Percentiles rank a stretch among this genome's conserved stretches.
These are phyloP conservation scores for Boletus sp. DNA, from an alignment of 768 basidiomycete species.

Conservation along the genomic window DNA sequence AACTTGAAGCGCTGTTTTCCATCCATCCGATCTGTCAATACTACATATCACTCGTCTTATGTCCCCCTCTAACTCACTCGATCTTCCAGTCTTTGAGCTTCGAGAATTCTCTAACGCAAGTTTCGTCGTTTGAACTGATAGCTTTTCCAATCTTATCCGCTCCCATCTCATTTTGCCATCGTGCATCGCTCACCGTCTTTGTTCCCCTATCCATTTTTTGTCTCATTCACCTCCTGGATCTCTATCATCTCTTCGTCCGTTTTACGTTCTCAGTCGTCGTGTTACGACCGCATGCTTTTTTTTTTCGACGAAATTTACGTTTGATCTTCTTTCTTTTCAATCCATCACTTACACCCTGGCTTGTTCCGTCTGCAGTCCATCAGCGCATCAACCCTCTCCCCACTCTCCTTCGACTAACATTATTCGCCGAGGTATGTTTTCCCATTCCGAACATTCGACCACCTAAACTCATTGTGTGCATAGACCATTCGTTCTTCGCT, in stretches of 20 bases:
- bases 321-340: not conserved
- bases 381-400: not conserved
- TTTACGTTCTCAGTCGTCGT: not conserved
- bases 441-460: not conserved
- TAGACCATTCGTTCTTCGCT: conserved; percentile 2
- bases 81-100: not conserved
- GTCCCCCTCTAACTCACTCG: not conserved
- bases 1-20: not conserved
- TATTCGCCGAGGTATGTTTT: conserved; percentile 16
- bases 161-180: not conserved
- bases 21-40: conserved; percentile 8
- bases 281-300: not conserved
- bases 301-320: not conserved
- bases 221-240: not conserved
- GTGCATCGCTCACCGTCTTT: conserved; percentile 2
- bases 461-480: not conserved
- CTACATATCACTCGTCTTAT: conserved; percentile 6
- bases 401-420: conserved; percentile 12
- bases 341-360: not conserved
- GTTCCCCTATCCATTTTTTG: not conserved
- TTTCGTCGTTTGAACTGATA: not conserved
- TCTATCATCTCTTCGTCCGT: conserved; percentile 5
- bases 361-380: conserved; percentile 1
- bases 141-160: not conserved
- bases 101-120: not conserved